Base-by-base conservation (phyloP, 257 asterid species). In the Eustoma russellianum region DNA sequence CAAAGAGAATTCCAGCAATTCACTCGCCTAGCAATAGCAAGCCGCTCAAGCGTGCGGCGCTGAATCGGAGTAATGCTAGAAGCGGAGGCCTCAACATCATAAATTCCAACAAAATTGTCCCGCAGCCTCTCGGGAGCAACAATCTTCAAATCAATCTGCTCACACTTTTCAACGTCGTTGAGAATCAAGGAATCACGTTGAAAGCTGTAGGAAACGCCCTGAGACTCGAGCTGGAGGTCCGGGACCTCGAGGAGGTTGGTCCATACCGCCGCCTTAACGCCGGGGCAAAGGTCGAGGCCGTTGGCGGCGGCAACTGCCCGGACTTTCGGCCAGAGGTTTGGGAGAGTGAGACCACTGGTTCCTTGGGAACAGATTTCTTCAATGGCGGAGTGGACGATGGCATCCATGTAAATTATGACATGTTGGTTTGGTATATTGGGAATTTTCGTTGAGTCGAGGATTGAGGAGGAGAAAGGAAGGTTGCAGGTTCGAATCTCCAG, bases 301-400 rank as follows among this genome's bases (percentile, higher is more conserved):
- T 59, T 50, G 55, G 65, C 55, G 48, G 74, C 66, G 61, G 83
- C 75, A 35, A 78, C 16, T 3, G 84, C 48, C 18, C 65, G 64
- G 64, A 91, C 70, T 63, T 67, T 77, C 15, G 81, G 74, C 96
- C 96, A 91, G 13, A 91, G 80, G 48, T 67, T 41, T 38, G 62
- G 77, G 59, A 91, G 74, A 63, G 60, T 74, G 49, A 91, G 72
- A 5, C 98, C 96, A 7, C 57, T 45, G 43, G 67, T 70, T 18
- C 85, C 91, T 41, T 65, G 74, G 30, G 89, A 75, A 69, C 98
- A 87, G 49, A 91, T 79, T 65, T 87, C 92, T 51, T 84, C 96
- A 1, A 91, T 54, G 5, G 98, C 94, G 13, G 70, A 69, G 67
- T 82, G 72, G 55, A 86, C 79, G 19, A 75, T 62, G 55, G 91